Percentiles rank a stretch among this genome's conserved stretches.
phyloP scores from a whole-genome alignment of 495 filamentous ascomycete species.

The Aspergillus incahuasiensis region DNA sequence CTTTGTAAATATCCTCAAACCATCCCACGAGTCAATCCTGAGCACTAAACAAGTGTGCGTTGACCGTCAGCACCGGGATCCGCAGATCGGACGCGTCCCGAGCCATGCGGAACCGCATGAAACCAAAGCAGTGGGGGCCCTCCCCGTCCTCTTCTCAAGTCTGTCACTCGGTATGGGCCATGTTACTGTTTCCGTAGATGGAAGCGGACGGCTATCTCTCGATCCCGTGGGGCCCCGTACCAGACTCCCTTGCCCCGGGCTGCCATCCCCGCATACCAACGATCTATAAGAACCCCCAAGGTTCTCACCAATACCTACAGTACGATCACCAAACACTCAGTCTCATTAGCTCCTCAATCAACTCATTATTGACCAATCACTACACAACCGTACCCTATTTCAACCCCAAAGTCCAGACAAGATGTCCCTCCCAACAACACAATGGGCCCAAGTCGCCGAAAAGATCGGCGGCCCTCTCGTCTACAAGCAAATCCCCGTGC shows the following conservation, averaged over 20 bases:
- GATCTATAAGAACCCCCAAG: neutral
- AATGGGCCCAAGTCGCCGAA: conserved; percentile 86
- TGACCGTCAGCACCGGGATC: neutral
- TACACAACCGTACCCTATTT: neutral
- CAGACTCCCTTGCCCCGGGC: neutral
- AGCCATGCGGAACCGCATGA: conserved; percentile 2
- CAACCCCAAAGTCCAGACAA: neutral
- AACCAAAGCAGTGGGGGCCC: too few relatives aligned
- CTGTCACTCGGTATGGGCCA: too few relatives aligned
- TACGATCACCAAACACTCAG: too few relatives aligned
- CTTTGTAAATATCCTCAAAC: too few relatives aligned
- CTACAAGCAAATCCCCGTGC: conserved; percentile 81
- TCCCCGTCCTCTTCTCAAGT: too few relatives aligned
- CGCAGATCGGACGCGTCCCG: neutral
- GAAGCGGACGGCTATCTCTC: too few relatives aligned
- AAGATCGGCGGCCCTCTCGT: conserved; percentile 65
- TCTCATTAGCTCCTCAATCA: too few relatives aligned
- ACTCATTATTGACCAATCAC: too few relatives aligned
- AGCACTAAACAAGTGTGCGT: too few relatives aligned
- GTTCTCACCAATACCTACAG: neutral
- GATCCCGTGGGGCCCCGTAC: neutral
- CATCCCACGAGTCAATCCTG: too few relatives aligned
- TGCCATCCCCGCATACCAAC: neutral
- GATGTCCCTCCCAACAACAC: conserved; percentile 60
- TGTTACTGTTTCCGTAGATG: too few relatives aligned